phyloP scores from a whole-genome alignment of 768 basidiomycete species.

The Phaeotremella skinneri region DNA sequence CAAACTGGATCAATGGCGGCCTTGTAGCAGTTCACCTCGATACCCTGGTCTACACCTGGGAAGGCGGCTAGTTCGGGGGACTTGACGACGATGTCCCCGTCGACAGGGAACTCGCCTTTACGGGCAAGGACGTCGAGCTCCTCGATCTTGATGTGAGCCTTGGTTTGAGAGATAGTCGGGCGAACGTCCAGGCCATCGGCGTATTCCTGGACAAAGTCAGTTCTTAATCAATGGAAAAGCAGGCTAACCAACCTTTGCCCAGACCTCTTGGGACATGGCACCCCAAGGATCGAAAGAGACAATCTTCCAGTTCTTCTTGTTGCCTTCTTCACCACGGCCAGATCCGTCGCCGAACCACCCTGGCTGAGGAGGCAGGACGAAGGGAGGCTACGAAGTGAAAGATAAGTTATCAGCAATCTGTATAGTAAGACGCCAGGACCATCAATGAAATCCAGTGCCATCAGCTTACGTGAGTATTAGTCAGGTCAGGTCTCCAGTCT shows the following conservation, averaged over 20 bases:
- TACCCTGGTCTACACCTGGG: conserved; percentile 60
- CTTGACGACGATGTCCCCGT: conserved; percentile 77
- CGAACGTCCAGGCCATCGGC: conserved; percentile 70
- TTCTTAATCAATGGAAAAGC: not conserved
- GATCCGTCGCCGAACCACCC: conserved; percentile 60
- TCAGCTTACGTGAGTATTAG: conserved; percentile 39
- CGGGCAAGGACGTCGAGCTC: conserved; percentile 82
- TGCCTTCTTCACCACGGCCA: conserved; percentile 21
- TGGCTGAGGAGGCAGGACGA: conserved; percentile 71
- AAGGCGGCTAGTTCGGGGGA: conserved; percentile 54
- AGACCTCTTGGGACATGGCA: conserved; percentile 64
- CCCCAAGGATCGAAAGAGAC: conserved; percentile 94
- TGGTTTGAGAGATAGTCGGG: conserved; percentile 90
- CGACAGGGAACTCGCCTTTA: conserved; percentile 68
- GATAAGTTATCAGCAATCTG: conserved; percentile 76
- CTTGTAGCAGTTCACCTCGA: conserved; percentile 85
- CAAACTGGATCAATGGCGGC: conserved; percentile 96
- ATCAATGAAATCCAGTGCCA: not conserved
- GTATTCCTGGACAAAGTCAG: conserved; percentile 34
- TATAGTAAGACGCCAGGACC: conserved; percentile 59
- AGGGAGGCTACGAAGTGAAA: conserved; percentile 67
- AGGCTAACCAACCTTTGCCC: conserved; percentile 30
- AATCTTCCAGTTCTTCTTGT: conserved; percentile 66
- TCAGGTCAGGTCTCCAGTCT: conserved; percentile 48
- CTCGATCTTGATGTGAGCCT: conserved; percentile 86